Conservation (phyloP, 2,329 filamentous ascomycete species). For the Spiromastix sp. region DNA sequence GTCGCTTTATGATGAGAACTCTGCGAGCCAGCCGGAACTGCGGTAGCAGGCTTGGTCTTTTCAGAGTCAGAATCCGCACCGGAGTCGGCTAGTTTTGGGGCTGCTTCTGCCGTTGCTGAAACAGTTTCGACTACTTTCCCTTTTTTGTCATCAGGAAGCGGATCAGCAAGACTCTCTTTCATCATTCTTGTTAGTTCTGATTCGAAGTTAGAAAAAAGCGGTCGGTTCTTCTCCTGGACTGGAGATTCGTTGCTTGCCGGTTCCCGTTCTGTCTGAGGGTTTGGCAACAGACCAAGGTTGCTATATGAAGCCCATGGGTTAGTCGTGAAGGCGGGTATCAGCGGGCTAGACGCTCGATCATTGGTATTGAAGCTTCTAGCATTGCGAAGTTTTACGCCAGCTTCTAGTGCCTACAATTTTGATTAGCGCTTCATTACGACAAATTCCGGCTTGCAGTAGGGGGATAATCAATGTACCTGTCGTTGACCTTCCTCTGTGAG, state of each 20-base stretch:
- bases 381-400: conserved; percentile 11
- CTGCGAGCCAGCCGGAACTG: conserved; percentile 10
- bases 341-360: background rate
- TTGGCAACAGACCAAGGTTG: background rate
- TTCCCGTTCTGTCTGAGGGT: conserved; percentile 8
- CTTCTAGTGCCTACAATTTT: conserved; percentile 13
- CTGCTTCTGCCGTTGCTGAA: conserved; percentile 6
- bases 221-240: conserved; percentile 15
- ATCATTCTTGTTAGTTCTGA: conserved; percentile 28
- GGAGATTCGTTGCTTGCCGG: conserved; percentile 11
- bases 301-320: conserved; percentile 15
- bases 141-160: background rate
- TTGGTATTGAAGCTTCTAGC: background rate
- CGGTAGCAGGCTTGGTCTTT: conserved; percentile 2
- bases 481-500: conserved; percentile 17
- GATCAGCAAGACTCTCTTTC: conserved; percentile 5
- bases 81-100: conserved; percentile 1
- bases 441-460: too few relatives aligned
- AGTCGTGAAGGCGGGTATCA: background rate
- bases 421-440: conserved; percentile 5
- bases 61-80: conserved; percentile 7
- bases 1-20: background rate
- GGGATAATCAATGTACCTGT: too few relatives aligned
- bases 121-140: background rate
- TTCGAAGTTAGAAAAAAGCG: conserved; percentile 31